Evolutionary conservation across 2,329 filamentous ascomycete genomes (phyloP), one percentile per base, ranked within the genome.

Genomic region (Biscogniauxia sp.): DNA sequence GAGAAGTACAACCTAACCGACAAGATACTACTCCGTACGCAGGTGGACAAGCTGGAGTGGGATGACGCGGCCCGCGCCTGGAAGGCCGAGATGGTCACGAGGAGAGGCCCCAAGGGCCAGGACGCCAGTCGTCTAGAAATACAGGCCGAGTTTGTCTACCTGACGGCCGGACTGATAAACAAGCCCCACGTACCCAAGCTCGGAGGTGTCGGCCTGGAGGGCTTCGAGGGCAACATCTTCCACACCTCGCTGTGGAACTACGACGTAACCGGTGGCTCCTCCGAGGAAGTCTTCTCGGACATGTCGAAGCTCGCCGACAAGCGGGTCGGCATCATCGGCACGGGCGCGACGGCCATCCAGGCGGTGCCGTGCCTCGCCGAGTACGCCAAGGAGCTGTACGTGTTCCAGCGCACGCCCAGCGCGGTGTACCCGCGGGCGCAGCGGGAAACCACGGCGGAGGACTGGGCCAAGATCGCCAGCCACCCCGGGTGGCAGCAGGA

Each of bases 351-450:
- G 0, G 78, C 76, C 0, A 73, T 84, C 2, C 79, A 82, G 61
- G 75, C 74, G 1, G 68, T 82, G 0, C 79, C 82, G 0, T 67
- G 74, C 19, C 68, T 85, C 0, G 80, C 78, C 1, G 74, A 78
- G 53, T 81, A 75, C 60, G 78, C 81, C 0, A 78, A 81, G 54
- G 73, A 84, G 49, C 67, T 86, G 2, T 83, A 79, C 63, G 82
- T 86, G n/a, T 78, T 86, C 67, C 83, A 86, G 68, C 79, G 84
- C 2, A 86, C 84, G 2, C 82, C 83, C 3, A 66, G 66, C 55
- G 62, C 66, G 4, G 66, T 68, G 6, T 70, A 62, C 59, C 5
- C 17, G 8, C 70, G 71, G 13, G 63, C 63, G 2, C 70, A 73
- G 58, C 65, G 56, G 51, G 57, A 63, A 3, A 72, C 69, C 0